phyloP scores from a whole-genome alignment of 176 grass and related monocot genomes.

The Bolboschoenus planiculmis region DNA sequence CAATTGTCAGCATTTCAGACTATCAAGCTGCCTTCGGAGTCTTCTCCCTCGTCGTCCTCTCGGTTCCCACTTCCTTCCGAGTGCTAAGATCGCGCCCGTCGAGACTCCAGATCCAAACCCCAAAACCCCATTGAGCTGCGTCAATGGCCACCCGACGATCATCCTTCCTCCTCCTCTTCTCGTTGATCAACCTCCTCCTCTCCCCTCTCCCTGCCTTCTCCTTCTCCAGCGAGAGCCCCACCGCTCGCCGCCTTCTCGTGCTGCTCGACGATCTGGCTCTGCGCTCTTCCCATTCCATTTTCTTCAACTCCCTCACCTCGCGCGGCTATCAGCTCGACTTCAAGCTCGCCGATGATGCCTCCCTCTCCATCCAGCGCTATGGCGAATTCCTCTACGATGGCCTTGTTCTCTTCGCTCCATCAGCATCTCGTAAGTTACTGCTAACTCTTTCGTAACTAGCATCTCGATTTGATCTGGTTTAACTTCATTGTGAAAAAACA shows the following conservation, averaged over 20 bases:
- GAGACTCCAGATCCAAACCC: slow-evolving; percentile 11
- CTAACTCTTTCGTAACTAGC: background rate
- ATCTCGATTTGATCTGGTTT: background rate
- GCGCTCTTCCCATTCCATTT: slow-evolving; percentile 74
- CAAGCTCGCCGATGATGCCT: slow-evolving; percentile 70
- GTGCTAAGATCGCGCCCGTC: background rate
- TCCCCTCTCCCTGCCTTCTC: slow-evolving; percentile 2
- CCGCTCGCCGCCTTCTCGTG: slow-evolving; percentile 57
- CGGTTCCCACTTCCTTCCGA: background rate
- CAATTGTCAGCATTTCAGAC: background rate
- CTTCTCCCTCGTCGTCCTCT: background rate
- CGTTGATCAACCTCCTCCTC: background rate
- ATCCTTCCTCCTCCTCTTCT: slow-evolving; percentile 9
- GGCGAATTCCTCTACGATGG: slow-evolving; percentile 89
- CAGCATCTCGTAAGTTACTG: slow-evolving; percentile 39
- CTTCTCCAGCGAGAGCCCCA: slow-evolving; percentile 27
- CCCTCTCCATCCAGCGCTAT: slow-evolving; percentile 71
- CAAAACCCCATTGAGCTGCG: slow-evolving; percentile 33
- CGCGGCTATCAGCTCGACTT: slow-evolving; percentile 78
- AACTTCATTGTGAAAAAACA: background rate
- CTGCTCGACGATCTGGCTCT: slow-evolving; percentile 74
- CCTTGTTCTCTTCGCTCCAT: slow-evolving; percentile 76
- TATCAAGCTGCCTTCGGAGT: background rate
- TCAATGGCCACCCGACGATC: slow-evolving; percentile 33
- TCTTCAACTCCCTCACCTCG: slow-evolving; percentile 64